Conservation (phyloP, 75 land plant genomes). For the Chamaecyparis obtusa region DNA sequence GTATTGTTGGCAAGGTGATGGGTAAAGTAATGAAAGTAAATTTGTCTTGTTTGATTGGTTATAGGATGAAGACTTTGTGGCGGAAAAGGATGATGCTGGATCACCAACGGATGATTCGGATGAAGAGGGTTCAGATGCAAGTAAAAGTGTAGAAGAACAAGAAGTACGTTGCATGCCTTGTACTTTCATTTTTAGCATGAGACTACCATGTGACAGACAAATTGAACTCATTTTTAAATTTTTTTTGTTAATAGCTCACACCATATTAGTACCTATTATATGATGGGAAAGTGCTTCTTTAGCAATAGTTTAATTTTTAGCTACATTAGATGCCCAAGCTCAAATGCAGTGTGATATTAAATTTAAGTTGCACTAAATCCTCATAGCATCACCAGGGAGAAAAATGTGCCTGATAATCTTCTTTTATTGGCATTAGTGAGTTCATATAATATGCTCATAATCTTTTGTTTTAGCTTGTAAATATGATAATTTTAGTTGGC, state of each 20-base stretch:
- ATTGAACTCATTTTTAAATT: not conserved
- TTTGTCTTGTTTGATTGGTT: conserved; percentile 4
- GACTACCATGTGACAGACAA: not conserved
- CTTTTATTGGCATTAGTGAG: not conserved
- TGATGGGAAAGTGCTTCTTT: not conserved
- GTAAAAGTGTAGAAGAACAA: conserved; percentile 61
- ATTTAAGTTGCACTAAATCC: not conserved
- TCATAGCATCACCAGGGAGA: not conserved
- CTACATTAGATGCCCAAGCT: not conserved
- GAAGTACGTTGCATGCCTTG: conserved; percentile 24
- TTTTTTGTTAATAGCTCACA: not conserved
- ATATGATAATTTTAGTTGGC: not conserved
- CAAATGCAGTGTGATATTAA: not conserved
- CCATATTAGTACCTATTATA: not conserved
- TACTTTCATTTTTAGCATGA: not conserved
- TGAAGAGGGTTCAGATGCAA: conserved; percentile 88
- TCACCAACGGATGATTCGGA: conserved; percentile 98
- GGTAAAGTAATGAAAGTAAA: not conserved
- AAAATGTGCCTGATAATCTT: not conserved
- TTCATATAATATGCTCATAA: not conserved
- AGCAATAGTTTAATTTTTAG: not conserved
- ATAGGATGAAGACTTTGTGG: conserved; percentile 98
- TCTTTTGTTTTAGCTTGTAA: not conserved
- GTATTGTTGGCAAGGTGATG: not conserved
- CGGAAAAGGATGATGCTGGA: conserved; percentile 93